Conservation (phyloP, 2,329 filamentous ascomycete species). For the Paecilomyces dactylethromorphus region DNA sequence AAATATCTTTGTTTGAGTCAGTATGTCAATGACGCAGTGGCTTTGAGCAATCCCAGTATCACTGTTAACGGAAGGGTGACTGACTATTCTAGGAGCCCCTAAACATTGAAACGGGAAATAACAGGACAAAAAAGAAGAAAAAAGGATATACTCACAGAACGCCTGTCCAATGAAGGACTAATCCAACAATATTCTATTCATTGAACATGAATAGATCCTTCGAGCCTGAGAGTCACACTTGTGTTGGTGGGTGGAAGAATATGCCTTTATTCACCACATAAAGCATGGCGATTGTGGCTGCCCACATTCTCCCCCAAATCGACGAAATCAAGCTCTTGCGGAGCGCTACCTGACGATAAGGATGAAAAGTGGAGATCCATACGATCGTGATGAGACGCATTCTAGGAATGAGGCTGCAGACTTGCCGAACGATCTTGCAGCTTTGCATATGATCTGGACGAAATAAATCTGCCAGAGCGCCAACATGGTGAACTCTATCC, state of each 20-base stretch:
- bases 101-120: not conserved
- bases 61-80: not conserved
- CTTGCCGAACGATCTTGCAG: not conserved
- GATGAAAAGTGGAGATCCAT: not conserved
- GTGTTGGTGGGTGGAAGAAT: not conserved
- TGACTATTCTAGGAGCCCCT: not conserved
- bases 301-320: not conserved
- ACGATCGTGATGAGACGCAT: not conserved
- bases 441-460: not conserved
- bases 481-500: not conserved
- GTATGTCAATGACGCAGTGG: not conserved
- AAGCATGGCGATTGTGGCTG: not conserved
- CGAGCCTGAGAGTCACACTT: not conserved
- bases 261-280: not conserved
- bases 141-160: not conserved
- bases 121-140: not conserved
- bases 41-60: not conserved
- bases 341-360: not conserved
- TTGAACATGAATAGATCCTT: not conserved
- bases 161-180: not conserved
- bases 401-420: not conserved
- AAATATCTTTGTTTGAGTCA: conserved; percentile 3
- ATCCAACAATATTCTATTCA: conserved; percentile 1
- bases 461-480: not conserved
- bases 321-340: not conserved